Evolutionary conservation across 2,329 filamentous ascomycete species (phyloP).

Genomic region (Elsinoe batatas): DNA sequence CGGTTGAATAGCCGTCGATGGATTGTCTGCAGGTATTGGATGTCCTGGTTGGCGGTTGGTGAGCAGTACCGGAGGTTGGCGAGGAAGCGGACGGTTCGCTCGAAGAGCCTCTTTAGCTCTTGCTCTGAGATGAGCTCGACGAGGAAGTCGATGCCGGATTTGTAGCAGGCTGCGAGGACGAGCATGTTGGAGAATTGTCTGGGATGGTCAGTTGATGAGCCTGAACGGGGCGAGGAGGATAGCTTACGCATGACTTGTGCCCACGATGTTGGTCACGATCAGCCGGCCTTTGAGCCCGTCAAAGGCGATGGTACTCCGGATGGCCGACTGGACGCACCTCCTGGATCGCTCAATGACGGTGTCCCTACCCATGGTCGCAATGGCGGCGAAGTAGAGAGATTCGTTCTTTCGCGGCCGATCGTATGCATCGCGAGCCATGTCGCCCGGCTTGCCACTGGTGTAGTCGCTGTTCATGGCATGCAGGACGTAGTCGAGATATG

Average conservation of each 20-base stretch:
- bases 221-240: neutral
- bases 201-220: neutral
- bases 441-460: slow-evolving; percentile 19
- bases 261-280: slow-evolving; percentile 93
- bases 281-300: slow-evolving; percentile 56
- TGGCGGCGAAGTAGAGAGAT: slow-evolving; percentile 27
- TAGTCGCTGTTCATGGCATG: slow-evolving; percentile 34
- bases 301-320: slow-evolving; percentile 79
- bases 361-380: slow-evolving; percentile 22
- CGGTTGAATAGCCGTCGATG: slow-evolving; percentile 19
- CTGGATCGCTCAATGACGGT: slow-evolving; percentile 25
- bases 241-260: slow-evolving; percentile 89
- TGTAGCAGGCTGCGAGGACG: slow-evolving; percentile 73
- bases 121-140: slow-evolving; percentile 46
- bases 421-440: slow-evolving; percentile 23
- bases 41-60: slow-evolving; percentile 64
- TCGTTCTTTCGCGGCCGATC: slow-evolving; percentile 25
- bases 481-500: slow-evolving; percentile 56
- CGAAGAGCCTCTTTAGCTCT: slow-evolving; percentile 51
- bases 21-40: slow-evolving; percentile 57
- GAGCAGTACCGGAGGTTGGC: slow-evolving; percentile 59
- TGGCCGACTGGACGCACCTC: slow-evolving; percentile 60
- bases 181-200: slow-evolving; percentile 97
- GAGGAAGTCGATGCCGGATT: slow-evolving; percentile 48
- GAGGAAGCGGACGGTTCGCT: slow-evolving; percentile 68